phyloP scores from a whole-genome alignment of 1,139 yeast genomes.

The Candida sp. region DNA sequence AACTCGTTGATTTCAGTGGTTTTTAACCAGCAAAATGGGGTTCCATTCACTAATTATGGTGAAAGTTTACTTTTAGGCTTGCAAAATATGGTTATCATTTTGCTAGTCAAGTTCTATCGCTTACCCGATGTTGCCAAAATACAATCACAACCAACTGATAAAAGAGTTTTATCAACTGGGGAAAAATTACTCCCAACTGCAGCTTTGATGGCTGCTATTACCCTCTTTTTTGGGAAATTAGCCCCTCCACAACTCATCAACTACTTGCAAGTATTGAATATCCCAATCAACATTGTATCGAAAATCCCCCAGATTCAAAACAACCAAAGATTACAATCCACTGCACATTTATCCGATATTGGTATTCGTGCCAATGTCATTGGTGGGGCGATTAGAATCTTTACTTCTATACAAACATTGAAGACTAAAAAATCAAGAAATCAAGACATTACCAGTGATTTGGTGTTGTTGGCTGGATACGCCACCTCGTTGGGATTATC shows the following conservation, averaged over 20 bases:
- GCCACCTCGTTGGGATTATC: slow-evolving; percentile 30
- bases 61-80: slow-evolving; percentile 39
- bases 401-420: slow-evolving; percentile 46
- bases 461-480: slow-evolving; percentile 34
- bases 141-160: slow-evolving; percentile 13
- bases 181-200: slow-evolving; percentile 23
- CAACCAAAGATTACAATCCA: slow-evolving; percentile 46
- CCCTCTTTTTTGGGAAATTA: slow-evolving; percentile 27
- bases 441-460: slow-evolving; percentile 15
- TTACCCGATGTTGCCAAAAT: slow-evolving; percentile 13
- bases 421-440: slow-evolving; percentile 17
- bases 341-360: slow-evolving; percentile 51
- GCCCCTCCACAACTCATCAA: slow-evolving; percentile 30
- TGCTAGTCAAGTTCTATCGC: slow-evolving; percentile 36
- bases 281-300: slow-evolving; percentile 51
- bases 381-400: slow-evolving; percentile 56
- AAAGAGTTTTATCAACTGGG: slow-evolving; percentile 16
- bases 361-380: slow-evolving; percentile 54
- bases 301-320: slow-evolving; percentile 55
- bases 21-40: slow-evolving; percentile 34
- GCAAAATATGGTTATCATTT: slow-evolving; percentile 36
- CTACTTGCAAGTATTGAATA: slow-evolving; percentile 45
- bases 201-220: slow-evolving; percentile 22
- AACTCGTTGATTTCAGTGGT: slow-evolving; percentile 39
- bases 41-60: slow-evolving; percentile 40